Percentiles rank a stretch among this genome's conserved stretches.
Conservation (phyloP, 257 asterid genomes). For the Nyctanthes arbortristis region DNA sequence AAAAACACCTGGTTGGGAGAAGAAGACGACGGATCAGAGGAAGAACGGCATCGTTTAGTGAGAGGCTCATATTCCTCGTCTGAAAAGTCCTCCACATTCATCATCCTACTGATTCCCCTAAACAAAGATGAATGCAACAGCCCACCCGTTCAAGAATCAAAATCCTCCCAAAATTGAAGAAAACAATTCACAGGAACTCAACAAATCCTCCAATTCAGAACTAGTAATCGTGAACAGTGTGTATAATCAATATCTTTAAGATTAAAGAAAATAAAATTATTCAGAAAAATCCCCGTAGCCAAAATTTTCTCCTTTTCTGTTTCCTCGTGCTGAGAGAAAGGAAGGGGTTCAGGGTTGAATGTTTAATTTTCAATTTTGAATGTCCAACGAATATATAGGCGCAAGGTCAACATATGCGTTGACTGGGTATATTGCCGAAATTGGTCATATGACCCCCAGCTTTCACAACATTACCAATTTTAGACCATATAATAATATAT, state of each 20-base stretch:
- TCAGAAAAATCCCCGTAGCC: neutral
- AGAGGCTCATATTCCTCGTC: conserved; percentile 39
- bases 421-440: neutral
- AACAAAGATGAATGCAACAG: conserved; percentile 23
- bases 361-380: neutral
- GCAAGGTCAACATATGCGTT: neutral
- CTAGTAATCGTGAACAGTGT: neutral
- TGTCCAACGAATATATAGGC: neutral
- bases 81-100: conserved; percentile 31
- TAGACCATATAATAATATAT: no score
- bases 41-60: conserved; percentile 37
- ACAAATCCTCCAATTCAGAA: neutral
- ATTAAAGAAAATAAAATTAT: neutral
- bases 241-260: neutral
- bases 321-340: neutral
- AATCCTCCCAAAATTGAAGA: neutral
- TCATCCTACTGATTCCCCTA: conserved; percentile 21
- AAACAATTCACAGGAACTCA: neutral
- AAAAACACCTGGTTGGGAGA: conserved; percentile 26
- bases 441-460: neutral
- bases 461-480: neutral
- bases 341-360: no score
- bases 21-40: conserved; percentile 20
- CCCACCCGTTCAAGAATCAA: conserved; percentile 21
- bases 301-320: neutral